Evolutionary conservation across 2,329 filamentous ascomycete genomes (phyloP).

Genomic region (Cladosporium sp.): DNA sequence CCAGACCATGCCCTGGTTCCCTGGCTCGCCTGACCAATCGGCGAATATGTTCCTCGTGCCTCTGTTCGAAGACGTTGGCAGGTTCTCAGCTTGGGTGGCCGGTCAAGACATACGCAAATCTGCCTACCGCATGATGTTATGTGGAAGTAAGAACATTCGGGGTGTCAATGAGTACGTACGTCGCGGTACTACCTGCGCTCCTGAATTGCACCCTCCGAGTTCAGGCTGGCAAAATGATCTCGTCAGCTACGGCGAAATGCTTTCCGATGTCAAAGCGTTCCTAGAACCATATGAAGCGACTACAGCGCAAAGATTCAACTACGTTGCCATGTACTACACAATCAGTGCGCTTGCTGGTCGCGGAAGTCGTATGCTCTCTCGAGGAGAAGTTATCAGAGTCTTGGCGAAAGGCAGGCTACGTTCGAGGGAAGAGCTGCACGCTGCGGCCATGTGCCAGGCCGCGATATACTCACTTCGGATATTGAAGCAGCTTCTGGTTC

Average conservation of each 20-base stretch:
- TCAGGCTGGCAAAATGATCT: not conserved
- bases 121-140: constrained; percentile 36
- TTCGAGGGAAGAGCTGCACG: constrained; percentile 36
- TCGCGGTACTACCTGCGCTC: constrained; percentile 28
- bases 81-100: constrained; percentile 40
- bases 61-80: constrained; percentile 47
- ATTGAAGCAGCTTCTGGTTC: constrained; percentile 34
- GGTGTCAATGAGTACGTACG: constrained; percentile 36
- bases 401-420: constrained; percentile 31
- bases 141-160: constrained; percentile 9
- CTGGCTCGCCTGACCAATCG: constrained; percentile 18
- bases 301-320: constrained; percentile 8
- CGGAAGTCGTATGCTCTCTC: constrained; percentile 17
- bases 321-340: constrained; percentile 16
- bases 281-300: constrained; percentile 1
- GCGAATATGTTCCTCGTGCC: constrained; percentile 61
- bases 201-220: constrained; percentile 14
- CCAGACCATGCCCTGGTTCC: constrained; percentile 33
- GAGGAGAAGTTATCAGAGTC: constrained; percentile 18
- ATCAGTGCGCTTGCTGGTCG: constrained; percentile 14
- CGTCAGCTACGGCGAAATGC: not conserved
- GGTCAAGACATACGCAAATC: constrained; percentile 34
- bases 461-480: constrained; percentile 41
- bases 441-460: constrained; percentile 39
- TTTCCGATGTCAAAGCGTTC: constrained; percentile 10